Evolutionary conservation across 1,284 basidiomycete genomes (phyloP), one percentile per base, ranked within the genome.

Genomic region (Leccinum pachyderme): DNA sequence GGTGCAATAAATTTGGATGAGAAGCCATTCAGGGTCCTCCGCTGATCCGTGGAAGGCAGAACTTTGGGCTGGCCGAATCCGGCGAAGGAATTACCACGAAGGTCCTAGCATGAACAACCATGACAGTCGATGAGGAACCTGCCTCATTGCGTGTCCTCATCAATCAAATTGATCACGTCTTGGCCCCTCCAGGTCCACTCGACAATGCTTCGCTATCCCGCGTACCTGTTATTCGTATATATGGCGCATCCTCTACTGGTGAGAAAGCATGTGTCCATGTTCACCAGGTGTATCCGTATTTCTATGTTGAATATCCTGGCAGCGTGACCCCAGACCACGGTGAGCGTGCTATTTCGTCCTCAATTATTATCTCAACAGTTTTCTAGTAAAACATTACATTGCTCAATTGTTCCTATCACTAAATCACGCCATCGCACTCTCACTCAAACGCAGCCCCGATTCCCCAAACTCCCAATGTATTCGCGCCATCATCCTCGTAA

Each of bases 221-320:
- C 29, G 84, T 89, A 15, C 95, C 95, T 12, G 81, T 95, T 4
- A 78, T 98, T 51, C 81, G 94, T 51, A 87, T 98, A 53, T 98
- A 89, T 72, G 96, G 96, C 15, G 78, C 86, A 15, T 91, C 93
- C 1, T 90, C 91, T 0, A 70, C 75, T 1, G 90, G 93, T 3
- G 78, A 85, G 67, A 90, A 88, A 65, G 83, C 92, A 35, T 96
- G 94, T 68, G 79, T 94, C 9, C 91, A 98, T 75, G 77, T 98
- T 25, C 96, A 98, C 73, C 86, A 93, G 81, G 90, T 84, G 35
- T 91, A 86, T 73, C 89, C 90, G 3, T 92, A 92, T 70, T 84
- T 90, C 67, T 91, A 81, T 63, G 76, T 90, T 52, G 84, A 89
- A 61, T 92, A 91, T 68, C 64, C 71, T 12, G 86, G 81, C 1